phyloP scores from a whole-genome alignment of 805 yeast species.

The Tetrapisispora arboricola region DNA sequence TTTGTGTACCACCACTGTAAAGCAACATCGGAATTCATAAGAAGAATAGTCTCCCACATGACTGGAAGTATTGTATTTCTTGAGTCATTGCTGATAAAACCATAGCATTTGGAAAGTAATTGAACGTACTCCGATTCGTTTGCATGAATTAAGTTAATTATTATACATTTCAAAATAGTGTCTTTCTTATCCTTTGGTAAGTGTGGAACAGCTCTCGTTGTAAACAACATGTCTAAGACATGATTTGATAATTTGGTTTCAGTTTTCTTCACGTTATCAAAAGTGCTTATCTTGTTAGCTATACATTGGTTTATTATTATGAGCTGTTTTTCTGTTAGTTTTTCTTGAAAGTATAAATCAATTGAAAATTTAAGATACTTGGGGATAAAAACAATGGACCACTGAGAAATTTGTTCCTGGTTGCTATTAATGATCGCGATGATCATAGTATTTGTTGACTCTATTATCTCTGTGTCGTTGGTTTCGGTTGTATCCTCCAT shows the following conservation, averaged over 20 bases:
- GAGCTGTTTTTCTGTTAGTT: constrained; percentile 16
- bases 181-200: constrained; percentile 3
- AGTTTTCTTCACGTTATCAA: not conserved
- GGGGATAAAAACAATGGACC: constrained; percentile 12
- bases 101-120: constrained; percentile 20
- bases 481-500: constrained; percentile 6
- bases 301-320: constrained; percentile 11
- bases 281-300: constrained; percentile 7
- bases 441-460: constrained; percentile 17
- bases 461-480: constrained; percentile 12
- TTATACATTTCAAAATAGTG: constrained; percentile 16
- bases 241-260: constrained; percentile 7
- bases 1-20: constrained; percentile 25
- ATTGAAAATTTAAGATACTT: constrained; percentile 11
- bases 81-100: constrained; percentile 4
- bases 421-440: constrained; percentile 5
- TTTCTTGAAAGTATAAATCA: constrained; percentile 8
- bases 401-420: constrained; percentile 3
- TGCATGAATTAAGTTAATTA: constrained; percentile 11
- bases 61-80: constrained; percentile 7
- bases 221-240: not conserved
- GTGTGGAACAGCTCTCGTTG: not conserved
- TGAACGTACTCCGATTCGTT: constrained; percentile 2
- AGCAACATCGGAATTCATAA: constrained; percentile 11
- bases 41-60: constrained; percentile 18